Evolutionary conservation across 1,284 basidiomycete species (phyloP).

Genomic region (Leccinum proximum): DNA sequence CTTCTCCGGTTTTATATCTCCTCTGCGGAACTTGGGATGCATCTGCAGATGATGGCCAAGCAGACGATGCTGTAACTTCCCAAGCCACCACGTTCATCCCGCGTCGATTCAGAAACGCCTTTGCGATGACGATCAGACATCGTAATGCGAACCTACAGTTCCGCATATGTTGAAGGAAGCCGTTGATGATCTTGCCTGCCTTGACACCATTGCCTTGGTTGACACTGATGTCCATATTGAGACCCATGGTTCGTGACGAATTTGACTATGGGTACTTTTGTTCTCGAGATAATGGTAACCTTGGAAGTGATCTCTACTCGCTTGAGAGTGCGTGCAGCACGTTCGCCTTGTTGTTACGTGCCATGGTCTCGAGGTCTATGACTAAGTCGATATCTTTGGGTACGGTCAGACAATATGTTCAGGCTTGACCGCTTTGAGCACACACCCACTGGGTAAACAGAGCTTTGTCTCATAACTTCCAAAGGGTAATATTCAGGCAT

Average conservation of each 20-base stretch:
- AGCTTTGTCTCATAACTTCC: slow-evolving; percentile 94
- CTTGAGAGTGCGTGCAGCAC: slow-evolving; percentile 66
- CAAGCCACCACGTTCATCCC: slow-evolving; percentile 95
- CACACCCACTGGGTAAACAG: slow-evolving; percentile 91
- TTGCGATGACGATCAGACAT: slow-evolving; percentile 83
- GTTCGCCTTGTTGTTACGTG: slow-evolving; percentile 52
- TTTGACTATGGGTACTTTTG: slow-evolving; percentile 94
- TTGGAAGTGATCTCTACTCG: slow-evolving; percentile 56
- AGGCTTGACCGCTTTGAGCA: slow-evolving; percentile 9
- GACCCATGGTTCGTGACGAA: slow-evolving; percentile 80
- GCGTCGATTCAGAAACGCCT: slow-evolving; percentile 87
- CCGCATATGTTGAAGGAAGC: slow-evolving; percentile 73
- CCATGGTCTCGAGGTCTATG: slow-evolving; percentile 64
- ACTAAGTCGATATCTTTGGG: slow-evolving; percentile 77
- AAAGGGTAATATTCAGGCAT: slow-evolving; percentile 85
- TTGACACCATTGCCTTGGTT: slow-evolving; percentile 87
- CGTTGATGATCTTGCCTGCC: slow-evolving; percentile 57
- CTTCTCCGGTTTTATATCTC: slow-evolving; percentile 82
- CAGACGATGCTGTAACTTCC: slow-evolving; percentile 96
- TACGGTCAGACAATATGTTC: slow-evolving; percentile 10
- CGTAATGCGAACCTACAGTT: slow-evolving; percentile 59
- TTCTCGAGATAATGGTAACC: slow-evolving; percentile 86
- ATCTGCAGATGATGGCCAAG: slow-evolving; percentile 90
- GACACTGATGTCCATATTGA: slow-evolving; percentile 89
- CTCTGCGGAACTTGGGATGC: slow-evolving; percentile 91